Evolutionary conservation across 257 asterid species (phyloP).

Genomic region (Voacanga thouarsii): DNA sequence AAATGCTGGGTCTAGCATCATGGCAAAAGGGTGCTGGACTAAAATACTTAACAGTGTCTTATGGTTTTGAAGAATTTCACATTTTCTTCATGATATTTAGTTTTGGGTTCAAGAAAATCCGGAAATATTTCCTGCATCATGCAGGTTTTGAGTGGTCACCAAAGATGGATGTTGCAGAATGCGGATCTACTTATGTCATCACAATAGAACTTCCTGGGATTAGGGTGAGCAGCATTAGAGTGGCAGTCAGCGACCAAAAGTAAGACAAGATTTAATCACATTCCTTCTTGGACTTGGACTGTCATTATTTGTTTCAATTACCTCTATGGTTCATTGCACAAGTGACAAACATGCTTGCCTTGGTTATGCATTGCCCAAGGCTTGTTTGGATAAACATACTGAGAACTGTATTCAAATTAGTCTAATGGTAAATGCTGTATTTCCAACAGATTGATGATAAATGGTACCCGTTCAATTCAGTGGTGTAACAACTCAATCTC

Average conservation of each 20-base stretch:
- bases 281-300: not conserved
- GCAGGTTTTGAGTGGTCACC: conserved; percentile 60
- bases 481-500: conserved; percentile 33
- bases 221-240: conserved; percentile 43
- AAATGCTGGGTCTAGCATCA: not conserved
- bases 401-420: not conserved
- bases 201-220: conserved; percentile 79
- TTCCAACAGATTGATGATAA: conserved; percentile 56
- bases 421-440: conserved; percentile 13
- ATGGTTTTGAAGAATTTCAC: not conserved
- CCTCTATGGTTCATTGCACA: not conserved
- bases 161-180: conserved; percentile 71
- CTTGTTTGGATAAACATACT: not conserved
- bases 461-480: conserved; percentile 49
- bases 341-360: not conserved
- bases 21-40: not conserved
- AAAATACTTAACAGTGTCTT: not conserved
- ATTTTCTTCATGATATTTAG: not conserved
- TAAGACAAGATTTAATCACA: conserved; percentile 16
- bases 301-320: not conserved
- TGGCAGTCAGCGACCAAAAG: conserved; percentile 61
- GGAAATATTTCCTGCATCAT: not conserved
- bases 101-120: not conserved
- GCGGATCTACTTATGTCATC: conserved; percentile 48
- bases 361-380: not conserved